These are phyloP conservation scores for Phellopilus nigrolimitatus DNA, from an alignment of 1,284 basidiomycete species.

Conservation along the genomic window DNA sequence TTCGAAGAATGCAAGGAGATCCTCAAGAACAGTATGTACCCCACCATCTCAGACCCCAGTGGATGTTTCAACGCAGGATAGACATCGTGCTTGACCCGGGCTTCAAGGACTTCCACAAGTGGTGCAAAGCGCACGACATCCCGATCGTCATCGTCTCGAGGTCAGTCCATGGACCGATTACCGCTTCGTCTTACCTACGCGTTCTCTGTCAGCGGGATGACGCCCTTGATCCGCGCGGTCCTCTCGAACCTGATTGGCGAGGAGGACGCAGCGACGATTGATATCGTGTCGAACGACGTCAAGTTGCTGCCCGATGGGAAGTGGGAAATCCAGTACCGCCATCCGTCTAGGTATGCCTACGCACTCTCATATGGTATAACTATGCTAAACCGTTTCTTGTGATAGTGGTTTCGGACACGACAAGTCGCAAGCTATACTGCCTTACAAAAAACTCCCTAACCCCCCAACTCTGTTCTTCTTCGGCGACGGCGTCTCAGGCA, in stretches of 20 bases:
- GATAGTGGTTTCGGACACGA: slow-evolving; percentile 83
- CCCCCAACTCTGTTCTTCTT: slow-evolving; percentile 90
- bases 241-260: slow-evolving; percentile 74
- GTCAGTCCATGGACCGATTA: slow-evolving; percentile 33
- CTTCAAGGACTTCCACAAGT: slow-evolving; percentile 81
- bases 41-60: slow-evolving; percentile 12
- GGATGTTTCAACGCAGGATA: slow-evolving; percentile 30
- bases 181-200: background rate
- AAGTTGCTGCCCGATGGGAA: slow-evolving; percentile 57
- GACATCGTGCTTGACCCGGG: slow-evolving; percentile 85
- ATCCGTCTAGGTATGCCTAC: slow-evolving; percentile 74
- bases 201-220: slow-evolving; percentile 68
- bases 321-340: slow-evolving; percentile 86
- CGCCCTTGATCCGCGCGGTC: slow-evolving; percentile 84
- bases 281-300: slow-evolving; percentile 89
- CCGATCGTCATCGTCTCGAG: slow-evolving; percentile 92
- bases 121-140: slow-evolving; percentile 72
- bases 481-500: slow-evolving; percentile 90
- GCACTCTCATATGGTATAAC: background rate
- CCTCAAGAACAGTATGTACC: slow-evolving; percentile 50
- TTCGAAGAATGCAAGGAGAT: slow-evolving; percentile 80
- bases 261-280: slow-evolving; percentile 69
- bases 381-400: slow-evolving; percentile 1
- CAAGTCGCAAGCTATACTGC: slow-evolving; percentile 87
- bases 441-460: slow-evolving; percentile 66